Percentiles rank a stretch among this genome's conserved stretches.
Evolutionary conservation across 2,329 filamentous ascomycete genomes (phyloP).

Genomic region (Mycocentrospora acerina): DNA sequence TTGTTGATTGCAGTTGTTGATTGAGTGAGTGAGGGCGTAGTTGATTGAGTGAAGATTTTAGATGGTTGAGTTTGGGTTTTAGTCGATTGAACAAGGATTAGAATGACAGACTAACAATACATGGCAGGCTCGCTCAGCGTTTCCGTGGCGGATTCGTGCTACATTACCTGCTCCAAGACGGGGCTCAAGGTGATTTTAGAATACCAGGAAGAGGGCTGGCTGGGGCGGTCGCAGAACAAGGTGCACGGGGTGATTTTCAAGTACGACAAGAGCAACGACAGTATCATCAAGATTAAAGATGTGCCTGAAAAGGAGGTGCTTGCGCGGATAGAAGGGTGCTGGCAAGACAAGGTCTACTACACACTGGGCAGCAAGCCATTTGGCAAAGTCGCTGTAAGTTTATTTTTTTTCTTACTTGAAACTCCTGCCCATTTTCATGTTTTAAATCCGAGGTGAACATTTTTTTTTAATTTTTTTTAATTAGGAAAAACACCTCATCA

Average conservation of each 20-base stretch:
- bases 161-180: conserved; percentile 85
- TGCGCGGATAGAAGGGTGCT: conserved; percentile 78
- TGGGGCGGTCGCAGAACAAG: conserved; percentile 86
- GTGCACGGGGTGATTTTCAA: conserved; percentile 89
- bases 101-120: conserved; percentile 9
- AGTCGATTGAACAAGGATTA: background rate
- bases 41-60: background rate
- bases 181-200: conserved; percentile 88
- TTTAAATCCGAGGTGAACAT: no score
- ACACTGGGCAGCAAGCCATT: conserved; percentile 52
- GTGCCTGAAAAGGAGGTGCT: conserved; percentile 84
- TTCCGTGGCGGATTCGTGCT: conserved; percentile 86
- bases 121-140: conserved; percentile 71
- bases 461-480: no score
- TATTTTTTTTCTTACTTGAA: conserved; percentile 5
- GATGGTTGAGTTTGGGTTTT: no score
- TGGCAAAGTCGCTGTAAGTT: conserved; percentile 58
- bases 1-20: no score
- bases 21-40: background rate
- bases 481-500: conserved; percentile 69
- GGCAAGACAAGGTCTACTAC: conserved; percentile 73
- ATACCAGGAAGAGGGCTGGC: conserved; percentile 93
- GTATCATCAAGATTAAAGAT: conserved; percentile 76
- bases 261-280: conserved; percentile 85
- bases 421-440: no score